Conservation (phyloP, 257 asterid genomes). For the Linaria vulgaris region DNA sequence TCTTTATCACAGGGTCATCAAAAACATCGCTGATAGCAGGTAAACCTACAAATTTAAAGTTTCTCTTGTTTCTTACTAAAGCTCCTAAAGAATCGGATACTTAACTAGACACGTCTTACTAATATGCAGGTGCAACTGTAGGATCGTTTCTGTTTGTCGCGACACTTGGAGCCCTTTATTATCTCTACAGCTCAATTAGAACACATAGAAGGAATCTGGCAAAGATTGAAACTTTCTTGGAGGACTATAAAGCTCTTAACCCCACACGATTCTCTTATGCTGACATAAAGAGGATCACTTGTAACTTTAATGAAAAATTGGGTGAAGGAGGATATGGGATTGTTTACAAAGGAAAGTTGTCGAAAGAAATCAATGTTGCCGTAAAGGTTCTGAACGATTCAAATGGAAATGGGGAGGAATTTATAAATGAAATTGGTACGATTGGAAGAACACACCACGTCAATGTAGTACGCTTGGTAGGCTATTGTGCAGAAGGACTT, state of each 20-base stretch:
- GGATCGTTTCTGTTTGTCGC: slow-evolving; percentile 24
- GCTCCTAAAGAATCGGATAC: neutral
- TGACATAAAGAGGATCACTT: slow-evolving; percentile 44
- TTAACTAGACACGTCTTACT: too few relatives aligned
- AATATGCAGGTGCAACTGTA: slow-evolving; percentile 1
- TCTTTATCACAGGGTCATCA: slow-evolving; percentile 17
- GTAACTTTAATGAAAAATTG: slow-evolving; percentile 24
- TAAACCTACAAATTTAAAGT: neutral
- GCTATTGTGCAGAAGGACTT: slow-evolving; percentile 38
- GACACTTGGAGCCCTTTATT: slow-evolving; percentile 16
- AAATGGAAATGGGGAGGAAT: slow-evolving; percentile 30
- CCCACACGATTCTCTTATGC: slow-evolving; percentile 48
- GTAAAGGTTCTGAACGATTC: slow-evolving; percentile 31
- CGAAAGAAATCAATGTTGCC: slow-evolving; percentile 27
- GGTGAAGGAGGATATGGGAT: slow-evolving; percentile 41
- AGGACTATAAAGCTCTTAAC: slow-evolving; percentile 37
- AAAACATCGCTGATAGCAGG: slow-evolving; percentile 14
- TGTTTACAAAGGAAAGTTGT: slow-evolving; percentile 32
- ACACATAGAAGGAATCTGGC: slow-evolving; percentile 24
- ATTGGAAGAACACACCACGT: slow-evolving; percentile 37
- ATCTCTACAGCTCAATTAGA: slow-evolving; percentile 12
- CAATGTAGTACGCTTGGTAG: slow-evolving; percentile 33
- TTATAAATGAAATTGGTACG: slow-evolving; percentile 31
- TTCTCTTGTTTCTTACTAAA: neutral
- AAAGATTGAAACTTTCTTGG: slow-evolving; percentile 41